phyloP scores from a whole-genome alignment of 140 eudicot species.

The Flaveria floridana region DNA sequence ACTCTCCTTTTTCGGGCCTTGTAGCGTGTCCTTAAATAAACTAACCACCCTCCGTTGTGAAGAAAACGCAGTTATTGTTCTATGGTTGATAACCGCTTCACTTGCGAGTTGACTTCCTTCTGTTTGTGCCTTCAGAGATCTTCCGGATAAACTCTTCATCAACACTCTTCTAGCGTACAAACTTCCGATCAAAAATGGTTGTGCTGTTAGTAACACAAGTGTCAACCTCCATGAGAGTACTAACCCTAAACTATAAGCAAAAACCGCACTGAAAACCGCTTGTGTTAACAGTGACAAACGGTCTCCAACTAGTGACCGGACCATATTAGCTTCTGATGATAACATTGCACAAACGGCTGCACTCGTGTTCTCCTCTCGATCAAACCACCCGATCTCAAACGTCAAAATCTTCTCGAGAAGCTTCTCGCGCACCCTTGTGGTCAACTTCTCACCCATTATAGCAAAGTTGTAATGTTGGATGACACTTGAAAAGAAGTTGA shows the following conservation, averaged over 20 bases:
- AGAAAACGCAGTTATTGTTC: constrained; percentile 74
- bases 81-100: constrained; percentile 74
- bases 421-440: constrained; percentile 50
- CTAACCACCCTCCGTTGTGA: constrained; percentile 56
- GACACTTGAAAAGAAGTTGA: constrained; percentile 55
- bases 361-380: constrained; percentile 68
- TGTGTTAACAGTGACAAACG: constrained; percentile 64
- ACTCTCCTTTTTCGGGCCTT: constrained; percentile 59
- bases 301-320: constrained; percentile 75
- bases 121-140: constrained; percentile 58
- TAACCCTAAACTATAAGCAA: constrained; percentile 58
- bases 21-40: constrained; percentile 53
- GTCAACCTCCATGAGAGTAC: constrained; percentile 67
- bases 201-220: constrained; percentile 68
- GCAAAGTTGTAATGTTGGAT: constrained; percentile 65
- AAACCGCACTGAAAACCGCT: constrained; percentile 57
- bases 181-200: constrained; percentile 68
- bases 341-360: constrained; percentile 72
- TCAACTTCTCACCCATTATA: constrained; percentile 63
- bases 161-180: constrained; percentile 61
- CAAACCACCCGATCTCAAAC: constrained; percentile 75
- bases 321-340: constrained; percentile 69
- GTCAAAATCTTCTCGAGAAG: constrained; percentile 62
- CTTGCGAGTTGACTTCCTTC: constrained; percentile 83
- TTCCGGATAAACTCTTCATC: constrained; percentile 57